phyloP scores from a whole-genome alignment of 345 rosid genomes.

The Carallia brachiata region DNA sequence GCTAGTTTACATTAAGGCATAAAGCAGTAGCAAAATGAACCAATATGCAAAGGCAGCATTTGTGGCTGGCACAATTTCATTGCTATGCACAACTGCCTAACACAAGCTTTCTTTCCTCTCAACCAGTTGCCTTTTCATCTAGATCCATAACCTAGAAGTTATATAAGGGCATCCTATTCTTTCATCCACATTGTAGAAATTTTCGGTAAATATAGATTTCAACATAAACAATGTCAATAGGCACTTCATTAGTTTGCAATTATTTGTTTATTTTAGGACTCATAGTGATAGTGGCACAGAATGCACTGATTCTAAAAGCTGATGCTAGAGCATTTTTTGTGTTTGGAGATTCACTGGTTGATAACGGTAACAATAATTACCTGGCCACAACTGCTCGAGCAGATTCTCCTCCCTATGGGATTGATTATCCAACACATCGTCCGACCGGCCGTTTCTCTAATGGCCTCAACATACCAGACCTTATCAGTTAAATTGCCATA shows the following conservation, averaged over 20 bases:
- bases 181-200: too few species aligned
- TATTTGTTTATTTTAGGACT: slow-evolving; percentile 17
- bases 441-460: slow-evolving; percentile 79
- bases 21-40: too few species aligned
- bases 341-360: slow-evolving; percentile 80
- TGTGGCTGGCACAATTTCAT: too few species aligned
- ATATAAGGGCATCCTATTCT: too few species aligned
- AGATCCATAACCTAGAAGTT: too few species aligned
- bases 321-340: slow-evolving; percentile 66
- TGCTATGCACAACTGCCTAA: too few species aligned
- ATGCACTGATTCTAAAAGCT: slow-evolving; percentile 25
- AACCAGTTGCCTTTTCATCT: too few species aligned
- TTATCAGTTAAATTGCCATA: slow-evolving; percentile 40
- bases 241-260: slow-evolving; percentile 16
- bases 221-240: background rate
- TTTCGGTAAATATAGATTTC: too few species aligned
- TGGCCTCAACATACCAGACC: slow-evolving; percentile 71
- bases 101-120: too few species aligned
- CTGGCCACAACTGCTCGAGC: slow-evolving; percentile 70
- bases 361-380: slow-evolving; percentile 74
- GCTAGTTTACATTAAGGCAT: too few species aligned
- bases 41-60: too few species aligned
- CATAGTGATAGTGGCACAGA: background rate
- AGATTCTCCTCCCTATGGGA: slow-evolving; percentile 67
- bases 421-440: slow-evolving; percentile 58